Conservation (phyloP, 164 flowering plant genomes). For the Berberis vulgaris region DNA sequence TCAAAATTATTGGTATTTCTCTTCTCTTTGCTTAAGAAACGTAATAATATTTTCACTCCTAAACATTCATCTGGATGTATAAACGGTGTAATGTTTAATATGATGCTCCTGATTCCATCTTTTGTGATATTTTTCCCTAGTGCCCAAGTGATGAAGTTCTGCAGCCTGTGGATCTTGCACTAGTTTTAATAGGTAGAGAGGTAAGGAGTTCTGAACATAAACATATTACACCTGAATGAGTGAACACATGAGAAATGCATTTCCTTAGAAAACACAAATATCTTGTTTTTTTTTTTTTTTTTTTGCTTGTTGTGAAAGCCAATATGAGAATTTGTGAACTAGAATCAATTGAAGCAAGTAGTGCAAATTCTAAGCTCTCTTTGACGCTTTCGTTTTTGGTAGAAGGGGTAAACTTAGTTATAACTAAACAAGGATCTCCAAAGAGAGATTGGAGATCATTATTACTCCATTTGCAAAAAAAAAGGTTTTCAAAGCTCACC, state of each 20-base stretch:
- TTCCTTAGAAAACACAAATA: too few species aligned
- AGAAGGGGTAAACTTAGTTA: too few species aligned
- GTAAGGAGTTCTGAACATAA: conserved; percentile 21
- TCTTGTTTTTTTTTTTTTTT: neutral
- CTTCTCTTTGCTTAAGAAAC: neutral
- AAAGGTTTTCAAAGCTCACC: too few species aligned
- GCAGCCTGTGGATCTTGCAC: conserved; percentile 49
- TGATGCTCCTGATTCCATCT: conserved; percentile 1
- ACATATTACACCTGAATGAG: neutral
- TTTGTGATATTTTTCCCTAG: conserved; percentile 20
- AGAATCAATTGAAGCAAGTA: too few species aligned
- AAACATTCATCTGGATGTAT: neutral
- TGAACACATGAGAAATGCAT: neutral
- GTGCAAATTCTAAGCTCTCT: too few species aligned
- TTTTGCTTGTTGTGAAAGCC: too few species aligned
- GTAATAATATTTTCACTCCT: neutral
- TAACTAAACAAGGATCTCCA: too few species aligned
- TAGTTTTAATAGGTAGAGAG: conserved; percentile 73
- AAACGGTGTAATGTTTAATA: neutral
- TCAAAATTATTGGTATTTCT: conserved; percentile 59
- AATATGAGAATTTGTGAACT: too few species aligned
- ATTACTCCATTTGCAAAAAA: too few species aligned
- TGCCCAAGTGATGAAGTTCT: conserved; percentile 38
- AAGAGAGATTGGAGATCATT: too few species aligned
- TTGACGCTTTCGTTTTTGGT: too few species aligned